Evolutionary conservation across 495 filamentous ascomycete species (phyloP), one percentile per base, ranked within the genome.

Genomic region (Elasticomyces elasticus): DNA sequence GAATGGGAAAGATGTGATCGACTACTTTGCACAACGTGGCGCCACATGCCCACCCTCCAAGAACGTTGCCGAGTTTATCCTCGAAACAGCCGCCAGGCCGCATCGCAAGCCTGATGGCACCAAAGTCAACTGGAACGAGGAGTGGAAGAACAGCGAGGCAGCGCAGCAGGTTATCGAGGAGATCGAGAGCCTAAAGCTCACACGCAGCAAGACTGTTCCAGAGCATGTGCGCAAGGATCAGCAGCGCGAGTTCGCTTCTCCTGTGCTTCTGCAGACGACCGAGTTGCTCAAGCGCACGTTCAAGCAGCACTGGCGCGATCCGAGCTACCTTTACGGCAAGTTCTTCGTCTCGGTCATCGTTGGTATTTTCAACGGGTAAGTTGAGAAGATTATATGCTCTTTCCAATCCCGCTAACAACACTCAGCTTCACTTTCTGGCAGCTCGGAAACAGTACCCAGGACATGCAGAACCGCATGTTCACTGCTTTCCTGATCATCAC

Each of bases 21-120:
- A 81, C 33, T 87, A 86, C 66, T 87, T 87, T 55, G 78, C 71
- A 7, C 70, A 79, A 23, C 73, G 77, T 48, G 84, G 81, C 27
- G 75, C 78, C 28, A 63, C 75, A 15, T 84, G 80, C 58, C 77
- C 78, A 3, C 76, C 78, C 0, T 66, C 72, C 5, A 82, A 84
- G 71, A 94, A 94, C 65, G 76, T 87, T 12, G 89, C 89, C 25
- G 89, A 94, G 64, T 90, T 89, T 67, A 85, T 95, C 31, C 74
- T 95, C 2, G 86, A 94, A 59, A 85, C 82, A 0, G 85, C 86
- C 26, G 81, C 84, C 6, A 86, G 85, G 59, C 67, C 74, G 5
- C 70, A 69, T 27, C 69, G 73, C 55, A 62, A 72, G 24, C 58
- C 69, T 42, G 70, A 80, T 54, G 76, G 79, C 42, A 76, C 74